Evolutionary conservation across 345 rosid species (phyloP), one percentile per base, ranked within the genome.

Genomic region (Reutealis trisperma): DNA sequence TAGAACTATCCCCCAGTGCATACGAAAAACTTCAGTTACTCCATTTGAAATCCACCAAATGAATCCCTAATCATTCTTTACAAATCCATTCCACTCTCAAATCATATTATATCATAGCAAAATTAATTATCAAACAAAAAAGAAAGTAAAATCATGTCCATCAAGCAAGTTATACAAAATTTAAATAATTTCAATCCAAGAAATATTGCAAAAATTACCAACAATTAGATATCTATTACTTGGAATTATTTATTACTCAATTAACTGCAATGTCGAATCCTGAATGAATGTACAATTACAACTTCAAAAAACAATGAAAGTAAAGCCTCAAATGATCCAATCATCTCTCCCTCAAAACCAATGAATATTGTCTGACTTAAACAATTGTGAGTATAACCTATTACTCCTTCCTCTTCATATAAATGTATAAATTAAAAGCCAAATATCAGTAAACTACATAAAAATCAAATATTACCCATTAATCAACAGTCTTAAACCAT

Each of bases 201-300:
- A 55, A 51, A 21, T 14, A 32, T 51, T 13, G 67, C 34, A 19
- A 49, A 63, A 34, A n/a, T 34, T 34, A 34, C 41, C 41, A 34
- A 34, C 41, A 47, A 37, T 54, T 19, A 24, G 18, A 22, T 22
- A 21, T 16, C 34, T 44, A 73, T 59, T 54, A 55, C 12, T 51
- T 12, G 19, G 42, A 54, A 63, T 75, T 70, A 63, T 62, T 69
- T 12, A 75, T 34, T 63, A 21, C 65, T 34, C 55, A 34, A 66
- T 42, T 44, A 45, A 42, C 55, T 41, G 22, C 21, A 63, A 49
- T 16, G 37, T 30, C 63, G 3, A 25, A 54, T 73, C 63, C 24
- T 15, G 70, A 70, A 55, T 58, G 25, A 59, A 60, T 73, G 61
- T 61, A 32, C 51, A 45, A 67, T 73, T 73, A 70, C 73, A 79